Conservation (phyloP, 2,329 filamentous ascomycete species). For the Sclerotinia minor region DNA sequence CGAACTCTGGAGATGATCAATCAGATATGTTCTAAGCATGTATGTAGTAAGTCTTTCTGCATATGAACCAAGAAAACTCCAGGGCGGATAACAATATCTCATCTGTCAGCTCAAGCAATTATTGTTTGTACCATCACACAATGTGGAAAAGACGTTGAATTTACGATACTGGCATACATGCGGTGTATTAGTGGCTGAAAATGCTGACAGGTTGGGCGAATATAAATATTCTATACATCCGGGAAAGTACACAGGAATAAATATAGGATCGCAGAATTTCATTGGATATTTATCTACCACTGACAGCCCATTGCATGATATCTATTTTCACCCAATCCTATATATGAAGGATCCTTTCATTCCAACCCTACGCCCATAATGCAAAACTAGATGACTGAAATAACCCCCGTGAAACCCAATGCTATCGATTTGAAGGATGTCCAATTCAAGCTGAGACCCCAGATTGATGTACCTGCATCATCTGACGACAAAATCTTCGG, state of each 20-base stretch:
- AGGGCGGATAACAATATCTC: too few relatives aligned
- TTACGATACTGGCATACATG: not conserved
- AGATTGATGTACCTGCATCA: not conserved
- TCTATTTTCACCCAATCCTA: not conserved
- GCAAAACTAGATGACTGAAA: constrained; percentile 1
- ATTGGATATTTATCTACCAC: not conserved
- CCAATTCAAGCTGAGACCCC: not conserved
- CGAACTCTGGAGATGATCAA: not conserved
- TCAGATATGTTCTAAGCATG: not conserved
- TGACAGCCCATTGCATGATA: not conserved
- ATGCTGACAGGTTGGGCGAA: not conserved
- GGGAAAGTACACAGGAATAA: not conserved
- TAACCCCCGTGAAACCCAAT: not conserved
- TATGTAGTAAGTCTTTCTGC: not conserved
- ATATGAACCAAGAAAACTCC: too few relatives aligned
- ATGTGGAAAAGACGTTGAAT: not conserved
- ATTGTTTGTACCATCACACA: not conserved
- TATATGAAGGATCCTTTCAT: not conserved
- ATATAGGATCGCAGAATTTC: not conserved
- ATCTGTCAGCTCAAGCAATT: not conserved
- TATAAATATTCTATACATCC: not conserved
- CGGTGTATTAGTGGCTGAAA: not conserved
- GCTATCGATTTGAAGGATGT: not conserved
- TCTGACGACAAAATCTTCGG: not conserved
- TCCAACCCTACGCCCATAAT: not conserved